Evolutionary conservation across 371 early-diverging fungal genomes (phyloP), one percentile per base, ranked within the genome.

Genomic region (Actinomortierella ambigua): DNA sequence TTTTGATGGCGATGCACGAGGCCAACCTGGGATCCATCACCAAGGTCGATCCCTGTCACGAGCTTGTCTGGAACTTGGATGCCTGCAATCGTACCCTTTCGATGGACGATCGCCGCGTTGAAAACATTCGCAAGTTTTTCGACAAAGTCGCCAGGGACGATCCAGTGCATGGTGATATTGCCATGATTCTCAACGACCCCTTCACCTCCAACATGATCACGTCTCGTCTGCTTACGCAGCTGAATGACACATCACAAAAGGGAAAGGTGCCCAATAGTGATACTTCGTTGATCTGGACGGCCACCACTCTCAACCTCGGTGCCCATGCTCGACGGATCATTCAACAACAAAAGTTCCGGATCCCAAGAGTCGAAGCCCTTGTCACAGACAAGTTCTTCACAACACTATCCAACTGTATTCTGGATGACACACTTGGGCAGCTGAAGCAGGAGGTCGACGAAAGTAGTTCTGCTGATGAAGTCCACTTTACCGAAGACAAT

Each of bases 1-100:
- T 89, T 0, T 63, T 87, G 39, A 87, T 89, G 88, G 78, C 81
- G 17, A 81, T 87, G 76, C 90, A 90, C 64, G 86, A 88, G 29
- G 77, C 73, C 39, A 86, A 83, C 60, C 57, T 81, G 6, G 64
- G 70, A 39, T 65, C 71, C 76, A 78, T 87, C 22, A 77, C 77
- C 17, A 65, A 75, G 23, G 69, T 61, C 41, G 90, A 90, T 56
- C 60, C 80, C 39, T 88, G 88, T 53, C 85, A 87, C 59, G 80
- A 78, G 17, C 68, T 90, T 22, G 87, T 85, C 13, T 87, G 88
- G 87, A 82, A 85, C 18, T 69, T 90, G 28, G 90, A 90, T 64
- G 89, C 85, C 11, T 88, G 89, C 53, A 82, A 87, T 17, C 82
- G 80, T 20, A 85, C 81, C 47, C 83, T 87, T 58, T 78, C 76